A percentile compares a stretch with the other conserved stretches of the same genome.
Conservation (phyloP, 371 early-diverging fungal genomes). For the Cladochytrium tenue region DNA sequence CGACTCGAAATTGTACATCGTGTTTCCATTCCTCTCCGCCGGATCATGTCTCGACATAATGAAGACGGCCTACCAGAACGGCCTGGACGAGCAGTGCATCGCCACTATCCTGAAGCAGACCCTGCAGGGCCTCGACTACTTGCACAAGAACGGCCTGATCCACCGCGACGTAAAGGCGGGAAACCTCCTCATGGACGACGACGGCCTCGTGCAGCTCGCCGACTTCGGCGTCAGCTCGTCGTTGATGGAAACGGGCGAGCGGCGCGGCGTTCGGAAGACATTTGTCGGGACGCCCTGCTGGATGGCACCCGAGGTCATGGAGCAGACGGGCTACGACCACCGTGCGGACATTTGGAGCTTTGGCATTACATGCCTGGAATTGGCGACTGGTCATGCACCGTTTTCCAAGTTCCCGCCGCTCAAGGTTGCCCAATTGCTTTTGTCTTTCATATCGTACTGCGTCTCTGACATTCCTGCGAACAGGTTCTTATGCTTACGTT, state of each 20-base stretch:
- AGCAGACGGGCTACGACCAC: conserved; percentile 79
- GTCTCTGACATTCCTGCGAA: not conserved
- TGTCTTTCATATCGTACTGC: not conserved
- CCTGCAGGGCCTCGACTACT: conserved; percentile 79
- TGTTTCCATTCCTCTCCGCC: conserved; percentile 78
- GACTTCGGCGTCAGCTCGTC: conserved; percentile 90
- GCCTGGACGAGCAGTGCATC: conserved; percentile 79
- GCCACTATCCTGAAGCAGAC: conserved; percentile 86
- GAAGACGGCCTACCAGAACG: conserved; percentile 78
- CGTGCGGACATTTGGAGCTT: conserved; percentile 94
- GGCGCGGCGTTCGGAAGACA: conserved; percentile 71
- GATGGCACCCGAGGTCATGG: conserved; percentile 86
- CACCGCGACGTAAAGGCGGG: conserved; percentile 93
- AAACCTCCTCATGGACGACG: conserved; percentile 81
- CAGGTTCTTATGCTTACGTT: conserved; percentile 87
- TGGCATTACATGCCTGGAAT: conserved; percentile 87
- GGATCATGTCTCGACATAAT: conserved; percentile 90
- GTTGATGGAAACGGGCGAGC: conserved; percentile 75
- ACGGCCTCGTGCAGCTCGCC: conserved; percentile 80
- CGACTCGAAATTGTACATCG: conserved; percentile 78
- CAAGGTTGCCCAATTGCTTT: conserved; percentile 65
- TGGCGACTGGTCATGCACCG: conserved; percentile 91
- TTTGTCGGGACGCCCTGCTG: conserved; percentile 92
- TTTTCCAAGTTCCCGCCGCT: conserved; percentile 88
- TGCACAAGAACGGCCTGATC: conserved; percentile 85